Base-by-base conservation (phyloP, 441 rosid genomes). In the Pelargonium myrrhifolium region DNA sequence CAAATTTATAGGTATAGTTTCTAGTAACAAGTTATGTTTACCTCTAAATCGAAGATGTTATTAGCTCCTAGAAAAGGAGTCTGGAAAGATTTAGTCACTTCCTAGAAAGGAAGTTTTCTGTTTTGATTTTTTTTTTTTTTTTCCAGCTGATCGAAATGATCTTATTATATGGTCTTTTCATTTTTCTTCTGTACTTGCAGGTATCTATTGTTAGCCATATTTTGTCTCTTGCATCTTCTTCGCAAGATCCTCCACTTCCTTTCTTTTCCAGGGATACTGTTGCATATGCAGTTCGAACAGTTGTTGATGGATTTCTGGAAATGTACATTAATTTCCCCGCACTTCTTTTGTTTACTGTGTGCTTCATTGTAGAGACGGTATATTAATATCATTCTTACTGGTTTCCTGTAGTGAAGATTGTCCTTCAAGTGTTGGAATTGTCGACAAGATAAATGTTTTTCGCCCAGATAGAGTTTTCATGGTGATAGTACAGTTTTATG, bases 381-480 rank as follows among this genome's bases (percentile, higher is more conserved):
- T 17, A 66, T 67, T 15, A 65, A 72, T 58, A 47, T 49, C 20
- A 71, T 68, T 59, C 64, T 68, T 73, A 35, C 62, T 79, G 68
- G 78, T 72, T 75, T 78, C 64, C 63, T 82, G 83, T 72, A 95
- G 99, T 81, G 84, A 79, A 58, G 83, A 77, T 73, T 70, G 67
- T 69, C 79, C 80, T 66, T 51, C 76, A 73, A 79, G 73, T 77
- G 76, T 64, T 70, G 87, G 82, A 56, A 84, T 95, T 70, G 60
- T 86, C 55, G 98, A 95, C 77, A 89, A 81, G 82, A 87, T 95
- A 43, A 92, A 92, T 70, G 82, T 95, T 75, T 92, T 95, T 75
- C 98, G 97, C 68, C 86, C 95, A 1, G 98, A 95, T 79, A 90
- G 98, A 79, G 97, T 85, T 74, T 95, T 92, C 83, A 92, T 87